Evolutionary conservation across 106 monocot genomes (phyloP).

Genomic region (Allium fistulosum): DNA sequence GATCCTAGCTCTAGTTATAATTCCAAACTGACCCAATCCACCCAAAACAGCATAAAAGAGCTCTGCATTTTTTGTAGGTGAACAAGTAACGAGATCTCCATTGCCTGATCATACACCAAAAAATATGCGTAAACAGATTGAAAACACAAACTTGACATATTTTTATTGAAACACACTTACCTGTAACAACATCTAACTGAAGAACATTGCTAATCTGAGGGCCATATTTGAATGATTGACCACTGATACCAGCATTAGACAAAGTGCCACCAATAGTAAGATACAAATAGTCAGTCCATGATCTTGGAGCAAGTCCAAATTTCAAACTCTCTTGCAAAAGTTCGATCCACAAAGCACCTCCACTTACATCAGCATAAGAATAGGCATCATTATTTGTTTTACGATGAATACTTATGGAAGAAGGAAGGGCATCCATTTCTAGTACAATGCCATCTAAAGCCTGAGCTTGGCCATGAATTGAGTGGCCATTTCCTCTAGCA

Average conservation of each 20-base stretch:
- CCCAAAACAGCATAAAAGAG: constrained; percentile 58
- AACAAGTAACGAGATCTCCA: constrained; percentile 56
- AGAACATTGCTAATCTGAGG: constrained; percentile 87
- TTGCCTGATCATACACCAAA: constrained; percentile 21
- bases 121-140: not conserved
- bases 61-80: constrained; percentile 25
- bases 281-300: constrained; percentile 76
- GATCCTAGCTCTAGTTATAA: constrained; percentile 61
- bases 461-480: constrained; percentile 77
- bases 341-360: constrained; percentile 13
- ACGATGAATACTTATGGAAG: constrained; percentile 8
- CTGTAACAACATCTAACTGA: constrained; percentile 72
- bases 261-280: constrained; percentile 80
- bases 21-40: constrained; percentile 67
- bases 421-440: constrained; percentile 58
- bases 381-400: not conserved
- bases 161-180: constrained; percentile 14
- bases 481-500: constrained; percentile 70
- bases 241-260: constrained; percentile 83
- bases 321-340: constrained; percentile 24
- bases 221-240: constrained; percentile 77
- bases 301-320: constrained; percentile 43
- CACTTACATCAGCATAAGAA: constrained; percentile 17
- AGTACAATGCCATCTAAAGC: constrained; percentile 71
- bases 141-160: not conserved